Conservation (phyloP, 805 yeast genomes). For the Groenewaldozyma tartarivorans region DNA sequence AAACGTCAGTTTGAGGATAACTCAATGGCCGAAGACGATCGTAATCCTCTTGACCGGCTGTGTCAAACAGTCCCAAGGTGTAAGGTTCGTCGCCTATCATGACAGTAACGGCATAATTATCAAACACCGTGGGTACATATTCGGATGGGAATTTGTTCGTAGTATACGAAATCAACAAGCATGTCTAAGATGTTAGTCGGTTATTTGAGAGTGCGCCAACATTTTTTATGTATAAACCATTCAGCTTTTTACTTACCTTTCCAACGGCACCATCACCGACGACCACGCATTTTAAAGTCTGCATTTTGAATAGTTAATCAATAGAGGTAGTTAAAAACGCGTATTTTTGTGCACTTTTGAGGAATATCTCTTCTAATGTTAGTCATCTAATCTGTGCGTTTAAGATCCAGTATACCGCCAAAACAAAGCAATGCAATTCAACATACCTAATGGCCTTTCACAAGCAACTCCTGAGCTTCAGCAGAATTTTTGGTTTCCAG, state of each 20-base stretch:
- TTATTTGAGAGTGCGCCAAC: constrained; percentile 11
- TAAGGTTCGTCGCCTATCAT: constrained; percentile 94
- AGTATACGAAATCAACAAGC: constrained; percentile 90
- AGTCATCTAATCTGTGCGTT: too few relatives aligned
- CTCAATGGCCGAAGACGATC: constrained; percentile 94
- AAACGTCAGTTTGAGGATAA: constrained; percentile 95
- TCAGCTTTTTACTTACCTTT: constrained; percentile 46
- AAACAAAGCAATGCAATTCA: too few relatives aligned
- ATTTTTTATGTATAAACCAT: neutral
- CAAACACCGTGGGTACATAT: constrained; percentile 97
- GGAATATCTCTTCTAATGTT: too few relatives aligned
- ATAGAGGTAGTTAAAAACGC: too few relatives aligned
- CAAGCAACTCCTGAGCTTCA: too few relatives aligned
- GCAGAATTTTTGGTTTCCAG: too few relatives aligned
- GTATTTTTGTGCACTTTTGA: too few relatives aligned
- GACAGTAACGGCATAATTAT: constrained; percentile 44
- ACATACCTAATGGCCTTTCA: too few relatives aligned
- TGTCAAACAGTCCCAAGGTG: constrained; percentile 93
- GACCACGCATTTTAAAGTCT: constrained; percentile 75
- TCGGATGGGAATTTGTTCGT: constrained; percentile 97
- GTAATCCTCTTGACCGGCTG: constrained; percentile 99
- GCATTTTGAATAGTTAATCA: constrained; percentile 15
- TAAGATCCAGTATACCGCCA: too few relatives aligned
- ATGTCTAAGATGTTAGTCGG: constrained; percentile 40
- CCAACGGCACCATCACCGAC: constrained; percentile 99